Evolutionary conservation across 768 basidiomycete species (phyloP), one percentile per base, ranked within the genome.

Genomic region (Roridomyces roridus): DNA sequence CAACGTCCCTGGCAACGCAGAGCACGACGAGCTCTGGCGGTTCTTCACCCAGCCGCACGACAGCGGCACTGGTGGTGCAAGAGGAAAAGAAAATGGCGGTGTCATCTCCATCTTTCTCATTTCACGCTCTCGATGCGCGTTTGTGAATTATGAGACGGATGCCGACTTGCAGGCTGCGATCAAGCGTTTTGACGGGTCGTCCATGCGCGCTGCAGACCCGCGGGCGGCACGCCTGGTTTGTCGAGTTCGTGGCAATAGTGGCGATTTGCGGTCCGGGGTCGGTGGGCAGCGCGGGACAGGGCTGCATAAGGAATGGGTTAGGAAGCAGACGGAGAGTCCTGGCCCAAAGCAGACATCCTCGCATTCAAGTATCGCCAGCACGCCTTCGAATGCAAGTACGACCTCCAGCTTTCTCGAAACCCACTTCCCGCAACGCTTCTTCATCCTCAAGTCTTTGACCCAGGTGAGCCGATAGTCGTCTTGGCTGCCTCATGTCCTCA

Each of bases 21-120:
- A 85, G 4, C 84, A 93, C 56, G 88, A 93, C 62, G 95, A 97
- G 67, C 77, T 97, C 5, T 91, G 88, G 89, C 77, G 77, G 7
- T 96, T 95, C 70, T 95, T 98, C 75, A 87, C 81, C 59, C 71
- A 63, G 39, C 57, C 67, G 9, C 65, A 6, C 31, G 14, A n/a
- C 17, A 25, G 10, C 28, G 39, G 31, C 29, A 6, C 29, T 6
- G 29, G 6, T 7, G 29, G 29, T 14, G 29, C 14, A 12, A 26
- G 0, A 2, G 29, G 21, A 47, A 47, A 14, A 14, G 25, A 11
- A 35, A 23, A 20, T 17, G 6, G 5, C 14, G 37, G 92, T 7
- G 85, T 97, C 1, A 70, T 88, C 2, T 95, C 92, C 12, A 86
- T 98, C 57, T 97, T 96, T 73, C 85, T 94, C 48, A 98, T 98